A percentile compares a stretch with the other conserved stretches of the same genome.
These are phyloP conservation scores for Peribolospora baueri DNA, from an alignment of 768 basidiomycete species.

Conservation along the genomic window DNA sequence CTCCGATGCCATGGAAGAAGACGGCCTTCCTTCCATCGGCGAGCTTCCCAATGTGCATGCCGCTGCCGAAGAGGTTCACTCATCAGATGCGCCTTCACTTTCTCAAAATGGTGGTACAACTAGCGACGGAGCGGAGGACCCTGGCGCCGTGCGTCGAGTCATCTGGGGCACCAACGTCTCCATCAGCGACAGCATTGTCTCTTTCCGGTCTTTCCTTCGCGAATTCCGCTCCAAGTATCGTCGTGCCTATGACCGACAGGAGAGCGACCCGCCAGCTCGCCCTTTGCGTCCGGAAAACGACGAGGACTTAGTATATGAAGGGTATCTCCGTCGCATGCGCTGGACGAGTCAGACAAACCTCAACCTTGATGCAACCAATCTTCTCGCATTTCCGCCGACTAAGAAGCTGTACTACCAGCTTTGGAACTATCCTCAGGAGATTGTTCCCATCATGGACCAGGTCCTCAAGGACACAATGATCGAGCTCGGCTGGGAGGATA, in stretches of 20 bases:
- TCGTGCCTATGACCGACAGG: slow-evolving; percentile 32
- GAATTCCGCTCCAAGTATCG: slow-evolving; percentile 89
- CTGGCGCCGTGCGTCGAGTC: slow-evolving; percentile 20
- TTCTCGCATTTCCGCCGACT: slow-evolving; percentile 60
- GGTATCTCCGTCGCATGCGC: slow-evolving; percentile 60
- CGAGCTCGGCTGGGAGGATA: slow-evolving; percentile 55
- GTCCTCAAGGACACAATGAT: slow-evolving; percentile 81
- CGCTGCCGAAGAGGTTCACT: too few relatives aligned
- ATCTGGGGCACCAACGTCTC: slow-evolving; percentile 98
- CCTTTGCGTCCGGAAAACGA: slow-evolving; percentile 38
- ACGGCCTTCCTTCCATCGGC: too few relatives aligned
- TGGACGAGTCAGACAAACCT: slow-evolving; percentile 50
- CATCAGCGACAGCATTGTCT: slow-evolving; percentile 66
- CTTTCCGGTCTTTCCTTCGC: slow-evolving; percentile 65
- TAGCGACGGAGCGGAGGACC: too few relatives aligned
- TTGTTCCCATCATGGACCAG: slow-evolving; percentile 91
- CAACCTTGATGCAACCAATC: slow-evolving; percentile 68
- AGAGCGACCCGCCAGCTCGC: slow-evolving; percentile 30
- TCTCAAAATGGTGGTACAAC: too few relatives aligned
- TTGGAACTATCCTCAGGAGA: slow-evolving; percentile 84
- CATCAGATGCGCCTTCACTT: too few relatives aligned
- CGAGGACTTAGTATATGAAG: slow-evolving; percentile 46
- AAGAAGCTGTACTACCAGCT: slow-evolving; percentile 65
- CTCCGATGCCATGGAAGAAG: too few relatives aligned
- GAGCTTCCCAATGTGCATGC: too few relatives aligned